Conservation (phyloP, 2,329 filamentous ascomycete genomes). For the Davidsoniella australis region DNA sequence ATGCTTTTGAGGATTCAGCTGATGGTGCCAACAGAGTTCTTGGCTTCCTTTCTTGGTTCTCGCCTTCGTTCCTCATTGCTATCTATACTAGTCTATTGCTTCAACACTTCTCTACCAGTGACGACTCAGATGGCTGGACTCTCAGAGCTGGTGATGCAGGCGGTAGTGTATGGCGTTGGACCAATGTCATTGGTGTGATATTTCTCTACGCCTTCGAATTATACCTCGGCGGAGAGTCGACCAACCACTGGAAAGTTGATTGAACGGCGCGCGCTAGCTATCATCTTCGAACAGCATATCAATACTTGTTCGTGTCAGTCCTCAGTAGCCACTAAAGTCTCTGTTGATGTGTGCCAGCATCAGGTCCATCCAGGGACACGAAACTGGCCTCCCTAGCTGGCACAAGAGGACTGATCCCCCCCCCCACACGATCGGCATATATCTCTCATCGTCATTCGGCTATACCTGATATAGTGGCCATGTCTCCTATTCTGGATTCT, state of each 20-base stretch:
- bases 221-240: constrained; percentile 67
- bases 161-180: constrained; percentile 82
- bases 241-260: constrained; percentile 92
- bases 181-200: constrained; percentile 83
- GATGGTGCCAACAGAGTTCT: constrained; percentile 68
- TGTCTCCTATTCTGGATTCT: neutral
- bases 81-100: constrained; percentile 92
- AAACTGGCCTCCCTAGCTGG: neutral
- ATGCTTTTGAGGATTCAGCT: constrained; percentile 58
- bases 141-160: constrained; percentile 66
- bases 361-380: neutral
- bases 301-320: too few species aligned
- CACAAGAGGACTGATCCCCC: too few species aligned
- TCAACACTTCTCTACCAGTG: constrained; percentile 78
- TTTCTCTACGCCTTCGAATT: constrained; percentile 77
- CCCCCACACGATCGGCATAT: neutral
- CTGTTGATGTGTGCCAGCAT: too few species aligned
- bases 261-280: constrained; percentile 26
- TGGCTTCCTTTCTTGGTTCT: constrained; percentile 81
- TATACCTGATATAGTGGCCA: too few species aligned
- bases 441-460: too few species aligned
- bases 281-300: too few species aligned
- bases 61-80: constrained; percentile 81
- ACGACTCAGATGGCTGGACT: constrained; percentile 62
- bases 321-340: too few species aligned